Evolutionary conservation across 1,284 basidiomycete genomes (phyloP), one percentile per base, ranked within the genome.

Genomic region (Chalciporus sp.): DNA sequence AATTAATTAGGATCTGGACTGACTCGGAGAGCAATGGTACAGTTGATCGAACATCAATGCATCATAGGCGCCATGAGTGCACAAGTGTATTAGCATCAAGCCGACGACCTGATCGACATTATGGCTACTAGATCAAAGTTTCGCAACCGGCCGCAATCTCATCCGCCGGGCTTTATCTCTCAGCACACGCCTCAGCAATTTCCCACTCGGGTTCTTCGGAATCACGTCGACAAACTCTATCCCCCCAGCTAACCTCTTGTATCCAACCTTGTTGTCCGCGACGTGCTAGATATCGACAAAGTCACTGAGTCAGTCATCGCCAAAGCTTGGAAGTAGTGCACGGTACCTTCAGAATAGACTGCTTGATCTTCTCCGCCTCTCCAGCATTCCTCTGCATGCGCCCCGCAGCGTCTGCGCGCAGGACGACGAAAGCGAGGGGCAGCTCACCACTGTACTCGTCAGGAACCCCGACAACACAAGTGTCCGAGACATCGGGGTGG

Each of bases 371-470:
- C n/a, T 72, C 70, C 3, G 62, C 71, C 12, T 73, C 76, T 0
- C 48, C 42, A 6, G 74, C 60, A 56, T 75, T 70, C 11, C 41
- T 19, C 20, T 61, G 61, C 17, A 78, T 69, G 16, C 76, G 74
- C 48, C 71, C 69, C 17, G 68, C 67, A 0, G 81, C 78, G 6
- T 72, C 68, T 3, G 74, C 66, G 49, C 74, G 75, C 9, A 84
- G 76, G 1, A 85, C 83, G n/a, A 92, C 74, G 62, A 83, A 92
- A 0, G 88, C 89, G 43, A 88, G 67, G 0, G 92, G 91, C 4
- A 90, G 63, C 64, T 94, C 92, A 35, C 92, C 92, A 46, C 82
- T 87, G 60, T 85, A 89, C 14, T 92, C 89, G 64, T 94, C 88
- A 0, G 80, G 80, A 3, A 92, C 68, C 3, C 89, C 83, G 7